Evolutionary conservation across 208 protist species (phyloP).

Genomic region (Pavlovales sp.): DNA sequence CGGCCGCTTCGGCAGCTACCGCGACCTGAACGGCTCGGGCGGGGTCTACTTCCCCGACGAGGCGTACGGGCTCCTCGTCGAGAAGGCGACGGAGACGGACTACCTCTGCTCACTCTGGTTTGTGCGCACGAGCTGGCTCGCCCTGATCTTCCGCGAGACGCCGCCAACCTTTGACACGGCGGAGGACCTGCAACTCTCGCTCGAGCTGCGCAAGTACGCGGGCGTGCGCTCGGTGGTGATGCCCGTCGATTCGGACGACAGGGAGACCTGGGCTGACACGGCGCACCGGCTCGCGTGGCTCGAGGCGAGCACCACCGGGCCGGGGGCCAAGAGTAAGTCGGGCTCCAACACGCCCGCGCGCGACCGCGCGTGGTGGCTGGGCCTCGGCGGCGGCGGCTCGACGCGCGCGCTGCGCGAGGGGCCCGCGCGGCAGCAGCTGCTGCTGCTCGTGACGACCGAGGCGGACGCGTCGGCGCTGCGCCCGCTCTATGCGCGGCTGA

Average conservation of each 20-base stretch:
- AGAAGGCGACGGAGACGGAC: conserved; percentile 11
- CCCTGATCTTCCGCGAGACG: conserved; percentile 15
- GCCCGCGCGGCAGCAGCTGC: background rate
- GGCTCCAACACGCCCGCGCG: background rate
- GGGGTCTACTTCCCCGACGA: conserved; percentile 29
- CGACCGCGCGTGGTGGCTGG: background rate
- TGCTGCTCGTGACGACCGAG: background rate
- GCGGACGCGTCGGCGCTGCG: background rate
- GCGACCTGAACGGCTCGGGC: conserved; percentile 4
- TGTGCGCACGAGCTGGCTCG: background rate
- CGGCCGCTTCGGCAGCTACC: background rate
- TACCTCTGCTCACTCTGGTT: conserved; percentile 43
- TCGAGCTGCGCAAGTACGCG: conserved; percentile 33
- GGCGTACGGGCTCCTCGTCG: conserved; percentile 4
- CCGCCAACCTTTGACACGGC: background rate
- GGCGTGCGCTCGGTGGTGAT: conserved; percentile 13
- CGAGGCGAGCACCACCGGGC: background rate
- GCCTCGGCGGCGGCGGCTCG: background rate
- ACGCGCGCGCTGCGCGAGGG: background rate
- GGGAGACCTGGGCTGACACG: background rate
- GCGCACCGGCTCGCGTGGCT: conserved; percentile 21
- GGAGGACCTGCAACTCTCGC: conserved; percentile 31
- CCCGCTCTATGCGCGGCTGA: background rate
- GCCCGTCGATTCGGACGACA: background rate
- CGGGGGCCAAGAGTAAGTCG: background rate